A percentile compares a stretch with the other conserved stretches of the same genome.
Conservation (phyloP, 2,329 filamentous ascomycete genomes). For the Aquanectria penicillioides region DNA sequence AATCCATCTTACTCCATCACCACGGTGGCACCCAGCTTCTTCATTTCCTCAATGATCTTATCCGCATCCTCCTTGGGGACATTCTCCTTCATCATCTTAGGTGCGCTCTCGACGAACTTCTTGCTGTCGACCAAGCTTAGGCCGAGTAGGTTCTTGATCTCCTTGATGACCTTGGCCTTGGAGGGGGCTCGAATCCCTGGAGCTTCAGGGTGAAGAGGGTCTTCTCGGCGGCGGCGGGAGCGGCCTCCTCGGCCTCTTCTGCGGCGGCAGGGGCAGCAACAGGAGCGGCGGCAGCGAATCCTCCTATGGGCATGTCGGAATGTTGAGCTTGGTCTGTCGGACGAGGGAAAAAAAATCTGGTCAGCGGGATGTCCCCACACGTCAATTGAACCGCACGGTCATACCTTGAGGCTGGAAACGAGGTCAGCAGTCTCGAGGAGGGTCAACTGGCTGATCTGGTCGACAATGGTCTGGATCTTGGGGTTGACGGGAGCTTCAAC, state of each 20-base stretch:
- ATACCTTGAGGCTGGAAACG: conserved; percentile 93
- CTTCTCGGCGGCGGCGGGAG: conserved; percentile 92
- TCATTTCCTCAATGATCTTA: conserved; percentile 96
- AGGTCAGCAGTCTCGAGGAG: conserved; percentile 97
- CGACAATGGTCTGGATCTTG: conserved; percentile 94
- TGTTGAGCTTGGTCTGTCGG: conserved; percentile 87
- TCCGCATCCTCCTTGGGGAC: conserved; percentile 99
- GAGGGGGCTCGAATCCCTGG: conserved; percentile 85
- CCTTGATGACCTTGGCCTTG: conserved; percentile 99
- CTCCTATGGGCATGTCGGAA: conserved; percentile 95
- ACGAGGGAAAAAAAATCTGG: background rate
- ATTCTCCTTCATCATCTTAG: conserved; percentile 99
- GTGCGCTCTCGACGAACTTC: conserved; percentile 99
- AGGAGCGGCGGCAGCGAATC: conserved; percentile 79
- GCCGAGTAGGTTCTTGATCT: conserved; percentile 96
- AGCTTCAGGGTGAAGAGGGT: conserved; percentile 97
- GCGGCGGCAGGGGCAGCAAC: conserved; percentile 70
- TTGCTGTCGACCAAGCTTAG: conserved; percentile 98
- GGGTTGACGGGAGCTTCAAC: conserved; percentile 74
- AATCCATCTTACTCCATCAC: conserved; percentile 79
- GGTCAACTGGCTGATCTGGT: conserved; percentile 98
- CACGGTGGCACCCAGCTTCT: conserved; percentile 89
- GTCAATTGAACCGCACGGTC: conserved; percentile 30
- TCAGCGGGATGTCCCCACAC: conserved; percentile 24
- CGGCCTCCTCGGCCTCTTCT: conserved; percentile 88